Evolutionary conservation across 23 red algal genomes (phyloP), one percentile per base, ranked within the genome.

Genomic region (Gracilaria vermiculophylla): DNA sequence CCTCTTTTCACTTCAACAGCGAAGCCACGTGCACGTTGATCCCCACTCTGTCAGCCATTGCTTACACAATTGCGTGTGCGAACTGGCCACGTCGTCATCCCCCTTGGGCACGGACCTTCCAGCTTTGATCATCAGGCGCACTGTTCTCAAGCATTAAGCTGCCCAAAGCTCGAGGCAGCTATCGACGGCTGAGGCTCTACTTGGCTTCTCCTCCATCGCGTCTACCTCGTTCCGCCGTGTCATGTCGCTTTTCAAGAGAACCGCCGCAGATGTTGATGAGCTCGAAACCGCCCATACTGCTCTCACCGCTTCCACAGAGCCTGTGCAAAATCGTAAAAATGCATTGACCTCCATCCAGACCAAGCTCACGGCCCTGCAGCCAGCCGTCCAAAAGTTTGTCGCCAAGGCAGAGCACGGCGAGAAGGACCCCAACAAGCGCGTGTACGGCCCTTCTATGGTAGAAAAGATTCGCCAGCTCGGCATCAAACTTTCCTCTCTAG

Each of bases 321-420:
- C 82, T 11, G 36, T 76, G 23, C 31, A 58, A 17, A 64, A 21
- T 13, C 82, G 82, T 52, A 87, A 87, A 39, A 29, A 72, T 19
- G 47, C 66, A n/a, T 40, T 73, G 39, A 52, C 45, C 47, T 41
- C 53, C 79, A 25, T 69, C 5, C 56, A 69, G 14, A 60, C 61
- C 57, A 39, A 36, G 33, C 61, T 83, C 11, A 20, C 65, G 24
- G 28, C 62, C 11, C 58, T 91, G 19, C 53, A 51, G 29, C 42
- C 87, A 41, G 74, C 51, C 34, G 87, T 91, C 75, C 53, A 81
- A 1, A 91, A 91, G 74, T 81, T 91, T 27, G 87, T 91, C 19
- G 29, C 58, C 57, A 91, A 91, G 74, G 87, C 87, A 14, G 73
- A 80, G 29, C 70, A 73, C 15, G 87, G 87, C 4, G 87, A 81